Evolutionary conservation across 805 yeast species (phyloP), one percentile per base, ranked within the genome.

Genomic region (Candida ascalaphidarum): DNA sequence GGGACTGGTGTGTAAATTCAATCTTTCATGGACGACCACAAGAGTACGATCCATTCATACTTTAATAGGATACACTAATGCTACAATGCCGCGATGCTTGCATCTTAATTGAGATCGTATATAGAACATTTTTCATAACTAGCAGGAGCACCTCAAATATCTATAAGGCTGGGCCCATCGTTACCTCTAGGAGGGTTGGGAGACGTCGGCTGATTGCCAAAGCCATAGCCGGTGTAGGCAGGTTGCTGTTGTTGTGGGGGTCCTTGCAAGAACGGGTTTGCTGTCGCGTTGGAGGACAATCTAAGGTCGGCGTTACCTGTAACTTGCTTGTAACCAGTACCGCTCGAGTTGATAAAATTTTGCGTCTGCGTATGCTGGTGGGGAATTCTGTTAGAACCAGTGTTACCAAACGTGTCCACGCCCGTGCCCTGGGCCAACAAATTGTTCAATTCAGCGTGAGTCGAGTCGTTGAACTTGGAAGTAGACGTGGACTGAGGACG

Each of bases 171-270:
- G 7, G 67, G 68, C 18, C 65, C 67, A 33, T 59, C 66, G 15
- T 40, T 34, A 22, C 40, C 43, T 14, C 42, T 41, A 29, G 48
- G 46, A 33, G 47, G 48, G 20, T 45, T 41, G n/a, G 45, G 47
- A 15, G 48, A 54, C 17, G 53, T 56, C 37, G 77, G 52, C 13
- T 61, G 84, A 42, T 86, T 88, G 27, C 96, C 96, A 55, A 88
- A 88, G 1, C 97, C 97, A 48, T 76, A 86, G 3, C 97, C 97
- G 2, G 97, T 88, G 46, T 81, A 78, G 3, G 92, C 77, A 5
- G 95, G 88, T 27, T 79, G 74, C 28, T 33, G 41, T 17, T 40
- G 52, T 22, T 37, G 45, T 29, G 36, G 29, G 33, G 41, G 49
- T 5, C 32, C 42, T 33, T 52, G 56, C 33, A 73, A 54, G 46